phyloP scores from a whole-genome alignment of 208 protist species.

The Crithidia bombi region DNA sequence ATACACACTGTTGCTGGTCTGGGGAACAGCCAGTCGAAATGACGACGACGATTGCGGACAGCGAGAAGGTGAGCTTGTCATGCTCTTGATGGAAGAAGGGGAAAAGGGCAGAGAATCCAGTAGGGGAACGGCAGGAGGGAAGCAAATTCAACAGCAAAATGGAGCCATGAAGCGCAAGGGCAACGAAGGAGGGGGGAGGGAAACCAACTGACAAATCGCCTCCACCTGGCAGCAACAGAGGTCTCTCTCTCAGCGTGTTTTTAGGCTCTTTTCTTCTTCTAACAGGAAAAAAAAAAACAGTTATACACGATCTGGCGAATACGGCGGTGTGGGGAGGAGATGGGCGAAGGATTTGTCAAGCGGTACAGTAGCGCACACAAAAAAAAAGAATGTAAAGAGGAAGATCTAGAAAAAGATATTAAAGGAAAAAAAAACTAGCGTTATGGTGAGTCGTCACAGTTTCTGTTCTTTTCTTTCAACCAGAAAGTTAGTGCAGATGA shows the following conservation, averaged over 20 bases:
- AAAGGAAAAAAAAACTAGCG: conserved; percentile 10
- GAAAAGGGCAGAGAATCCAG: not conserved
- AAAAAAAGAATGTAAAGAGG: not conserved
- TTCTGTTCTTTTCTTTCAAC: too few relatives aligned
- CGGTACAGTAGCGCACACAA: not conserved
- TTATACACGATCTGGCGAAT: too few relatives aligned
- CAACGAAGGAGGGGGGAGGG: too few relatives aligned
- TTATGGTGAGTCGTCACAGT: too few relatives aligned
- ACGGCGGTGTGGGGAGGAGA: not conserved
- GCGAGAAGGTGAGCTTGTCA: not conserved
- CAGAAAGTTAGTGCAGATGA: conserved; percentile 21
- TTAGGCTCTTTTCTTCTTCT: too few relatives aligned
- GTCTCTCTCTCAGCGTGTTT: too few relatives aligned
- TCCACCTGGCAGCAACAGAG: too few relatives aligned
- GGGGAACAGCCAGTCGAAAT: not conserved
- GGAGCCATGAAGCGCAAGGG: too few relatives aligned
- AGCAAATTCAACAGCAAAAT: not conserved
- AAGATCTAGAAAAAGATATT: not conserved
- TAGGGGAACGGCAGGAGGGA: not conserved
- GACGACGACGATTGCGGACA: not conserved
- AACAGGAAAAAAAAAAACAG: not conserved
- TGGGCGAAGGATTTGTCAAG: not conserved
- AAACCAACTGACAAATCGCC: too few relatives aligned
- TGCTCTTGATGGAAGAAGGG: not conserved
- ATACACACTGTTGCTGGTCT: not conserved